Conservation (phyloP, 164 flowering plant genomes). For the Annona squamosa region DNA sequence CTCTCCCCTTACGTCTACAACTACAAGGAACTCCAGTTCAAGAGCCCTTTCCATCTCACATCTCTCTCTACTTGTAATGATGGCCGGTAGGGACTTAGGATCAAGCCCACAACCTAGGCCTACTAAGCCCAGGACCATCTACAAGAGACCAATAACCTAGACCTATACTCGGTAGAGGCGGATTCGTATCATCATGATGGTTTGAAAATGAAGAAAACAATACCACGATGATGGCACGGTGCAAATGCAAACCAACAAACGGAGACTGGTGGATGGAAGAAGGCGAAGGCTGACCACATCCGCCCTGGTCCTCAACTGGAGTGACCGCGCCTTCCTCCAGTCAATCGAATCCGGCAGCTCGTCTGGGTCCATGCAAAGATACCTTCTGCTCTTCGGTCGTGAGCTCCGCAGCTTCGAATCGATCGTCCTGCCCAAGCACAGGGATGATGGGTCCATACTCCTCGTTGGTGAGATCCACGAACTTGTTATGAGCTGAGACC, state of each 20-base stretch:
- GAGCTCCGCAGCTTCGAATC: constrained; percentile 28
- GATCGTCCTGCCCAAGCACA: constrained; percentile 47
- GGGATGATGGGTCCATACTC: constrained; percentile 40
- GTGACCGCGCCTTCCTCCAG: constrained; percentile 90
- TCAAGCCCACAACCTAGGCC: too few species aligned
- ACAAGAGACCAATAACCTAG: too few species aligned
- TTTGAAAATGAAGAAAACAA: too few species aligned
- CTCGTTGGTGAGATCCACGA: constrained; percentile 77
- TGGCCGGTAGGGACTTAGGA: too few species aligned
- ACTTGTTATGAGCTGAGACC: constrained; percentile 44
- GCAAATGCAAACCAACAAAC: not conserved
- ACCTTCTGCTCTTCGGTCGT: constrained; percentile 36
- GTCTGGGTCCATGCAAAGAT: constrained; percentile 45
- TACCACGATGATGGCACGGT: too few species aligned
- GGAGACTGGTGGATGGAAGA: not conserved
- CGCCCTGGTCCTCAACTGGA: constrained; percentile 73
- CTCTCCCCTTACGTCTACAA: too few species aligned
- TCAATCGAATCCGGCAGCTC: constrained; percentile 67
- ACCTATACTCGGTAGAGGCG: too few species aligned
- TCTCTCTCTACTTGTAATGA: too few species aligned
- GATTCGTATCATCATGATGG: too few species aligned
- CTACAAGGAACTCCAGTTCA: too few species aligned
- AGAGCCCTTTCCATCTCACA: too few species aligned
- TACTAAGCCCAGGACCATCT: too few species aligned
- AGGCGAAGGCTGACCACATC: constrained; percentile 54